Evolutionary conservation across 257 asterid species (phyloP), one percentile per base, ranked within the genome.

Genomic region (Penstemon davidsonii): DNA sequence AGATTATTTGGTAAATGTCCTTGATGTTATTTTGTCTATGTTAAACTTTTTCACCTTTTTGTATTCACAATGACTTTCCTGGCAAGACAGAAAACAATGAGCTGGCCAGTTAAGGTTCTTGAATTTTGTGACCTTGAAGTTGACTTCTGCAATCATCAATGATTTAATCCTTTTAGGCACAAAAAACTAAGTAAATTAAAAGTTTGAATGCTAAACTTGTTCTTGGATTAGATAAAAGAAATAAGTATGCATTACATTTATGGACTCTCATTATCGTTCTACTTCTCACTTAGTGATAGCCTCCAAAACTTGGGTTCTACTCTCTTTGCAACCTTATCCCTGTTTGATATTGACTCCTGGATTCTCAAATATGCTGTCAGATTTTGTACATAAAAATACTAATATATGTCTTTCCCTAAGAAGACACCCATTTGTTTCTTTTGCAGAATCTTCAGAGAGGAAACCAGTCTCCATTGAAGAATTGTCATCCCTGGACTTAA

Each of bases 401-500:
- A 15, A 55, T 38, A 18, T 51, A 49, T 51, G 39, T 45, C 5
- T 4, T 43, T 60, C 65, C 33, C 65, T 54, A 65, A 76, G 50
- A 59, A 47, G 19, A 67, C 8, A n/a, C 6, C 57, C 2, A 25
- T 19, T 65, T 41, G 10, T 63, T 53, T 60, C 53, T 60, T 68
- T 68, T 79, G 80, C 85, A 88, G 96, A 81, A 73, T 74, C 86
- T 78, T 77, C 90, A 5, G 95, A 87, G 83, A 85, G 78, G 70
- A 88, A 76, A 57, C 67, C 75, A 15, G 53, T 85, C 62, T 71
- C 87, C 53, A 58, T 85, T 68, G 95, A 91, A 61, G 95, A 87
- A 33, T 77, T 88, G 70, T 71, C 97, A 62, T 85, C 91, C 68
- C 79, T 88, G 84, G 93, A 85, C 79, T 69, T 87, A 66, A 92